Evolutionary conservation across 148 eudicot genomes (phyloP).

Genomic region (Camellia japonica): DNA sequence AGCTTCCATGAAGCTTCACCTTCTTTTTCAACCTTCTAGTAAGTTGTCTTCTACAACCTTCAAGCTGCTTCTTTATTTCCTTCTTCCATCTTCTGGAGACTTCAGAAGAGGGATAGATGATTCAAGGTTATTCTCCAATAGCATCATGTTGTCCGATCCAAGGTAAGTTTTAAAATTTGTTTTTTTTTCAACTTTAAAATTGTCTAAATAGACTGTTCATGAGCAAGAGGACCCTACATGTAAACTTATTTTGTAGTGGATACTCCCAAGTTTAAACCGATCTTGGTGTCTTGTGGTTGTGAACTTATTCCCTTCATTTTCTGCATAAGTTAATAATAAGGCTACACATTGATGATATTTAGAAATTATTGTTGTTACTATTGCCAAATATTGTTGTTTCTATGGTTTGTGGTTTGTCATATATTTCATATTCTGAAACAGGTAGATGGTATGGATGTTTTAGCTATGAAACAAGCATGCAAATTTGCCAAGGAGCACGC

Average conservation of each 20-base stretch:
- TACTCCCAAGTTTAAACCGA: neutral
- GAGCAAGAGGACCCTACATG: neutral
- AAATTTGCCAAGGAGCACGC: conserved; percentile 38
- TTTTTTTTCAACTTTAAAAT: neutral
- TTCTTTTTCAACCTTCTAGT: too few relatives aligned
- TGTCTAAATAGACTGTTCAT: neutral
- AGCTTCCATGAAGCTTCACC: too few relatives aligned
- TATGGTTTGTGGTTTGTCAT: neutral
- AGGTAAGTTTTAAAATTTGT: neutral
- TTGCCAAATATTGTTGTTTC: neutral
- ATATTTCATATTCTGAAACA: conserved; percentile 21
- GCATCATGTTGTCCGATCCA: neutral
- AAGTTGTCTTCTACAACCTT: too few relatives aligned
- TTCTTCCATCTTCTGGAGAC: too few relatives aligned
- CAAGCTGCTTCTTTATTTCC: too few relatives aligned
- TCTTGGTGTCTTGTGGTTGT: neutral
- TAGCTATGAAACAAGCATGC: conserved; percentile 97
- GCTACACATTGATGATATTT: neutral
- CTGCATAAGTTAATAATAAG: neutral
- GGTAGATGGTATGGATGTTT: conserved; percentile 99
- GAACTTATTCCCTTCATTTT: too few relatives aligned
- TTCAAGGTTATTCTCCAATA: too few relatives aligned
- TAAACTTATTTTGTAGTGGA: neutral
- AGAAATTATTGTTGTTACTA: neutral
- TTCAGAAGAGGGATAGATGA: too few relatives aligned